Conservation (phyloP, 345 rosid species). For the Gossypium arboreum region DNA sequence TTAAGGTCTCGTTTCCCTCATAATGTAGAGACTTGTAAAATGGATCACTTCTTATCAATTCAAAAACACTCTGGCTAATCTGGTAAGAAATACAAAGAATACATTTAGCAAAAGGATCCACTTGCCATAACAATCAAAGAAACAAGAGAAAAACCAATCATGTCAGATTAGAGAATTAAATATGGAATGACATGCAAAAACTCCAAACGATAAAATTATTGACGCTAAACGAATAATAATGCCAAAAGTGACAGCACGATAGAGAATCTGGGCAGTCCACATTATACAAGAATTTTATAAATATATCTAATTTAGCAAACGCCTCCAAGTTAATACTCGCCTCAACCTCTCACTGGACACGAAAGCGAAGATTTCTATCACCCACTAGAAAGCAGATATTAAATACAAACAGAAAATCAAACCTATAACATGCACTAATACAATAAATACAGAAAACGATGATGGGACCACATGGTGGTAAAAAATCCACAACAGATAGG, state of each 20-base stretch:
- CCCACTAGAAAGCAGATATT: not conserved
- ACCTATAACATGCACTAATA: not conserved
- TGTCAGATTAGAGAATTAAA: not conserved
- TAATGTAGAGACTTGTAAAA: slow-evolving; percentile 31
- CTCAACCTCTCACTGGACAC: not conserved
- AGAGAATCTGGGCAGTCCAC: not conserved
- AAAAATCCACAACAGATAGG: not conserved
- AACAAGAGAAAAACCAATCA: not conserved
- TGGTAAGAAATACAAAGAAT: slow-evolving; percentile 28
- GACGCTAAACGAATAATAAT: not conserved
- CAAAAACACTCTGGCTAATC: slow-evolving; percentile 88
- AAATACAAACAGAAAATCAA: not conserved
- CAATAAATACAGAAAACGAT: not conserved
- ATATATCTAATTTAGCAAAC: not conserved
- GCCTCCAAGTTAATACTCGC: not conserved
- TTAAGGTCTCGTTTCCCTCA: slow-evolving; percentile 29
- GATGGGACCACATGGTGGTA: not conserved
- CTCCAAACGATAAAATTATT: not conserved
- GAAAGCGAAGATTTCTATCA: not conserved
- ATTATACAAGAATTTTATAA: not conserved
- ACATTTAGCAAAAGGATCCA: not conserved
- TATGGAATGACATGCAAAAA: not conserved
- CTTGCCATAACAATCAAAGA: not conserved
- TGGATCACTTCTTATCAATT: slow-evolving; percentile 55
- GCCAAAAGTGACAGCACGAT: not conserved